Evolutionary conservation across 2,329 filamentous ascomycete genomes (phyloP).

Genomic region (Paecilomyces formosus): DNA sequence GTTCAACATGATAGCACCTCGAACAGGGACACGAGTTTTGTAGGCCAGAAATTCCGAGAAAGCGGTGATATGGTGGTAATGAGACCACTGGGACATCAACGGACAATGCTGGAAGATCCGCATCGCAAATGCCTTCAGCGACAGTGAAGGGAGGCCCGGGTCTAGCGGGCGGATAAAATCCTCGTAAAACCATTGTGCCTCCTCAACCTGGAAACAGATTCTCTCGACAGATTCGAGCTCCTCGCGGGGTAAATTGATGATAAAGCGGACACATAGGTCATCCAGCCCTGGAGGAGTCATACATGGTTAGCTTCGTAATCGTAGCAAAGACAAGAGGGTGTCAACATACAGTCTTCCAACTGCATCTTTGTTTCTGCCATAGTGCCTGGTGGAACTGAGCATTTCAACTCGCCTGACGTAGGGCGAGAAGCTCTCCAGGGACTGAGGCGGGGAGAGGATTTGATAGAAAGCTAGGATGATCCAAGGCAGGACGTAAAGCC

Average conservation of each 20-base stretch:
- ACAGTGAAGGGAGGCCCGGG: constrained; percentile 75
- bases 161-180: constrained; percentile 94
- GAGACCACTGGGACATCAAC: constrained; percentile 71
- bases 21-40: constrained; percentile 88
- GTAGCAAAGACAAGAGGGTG: neutral
- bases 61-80: constrained; percentile 69
- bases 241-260: constrained; percentile 89
- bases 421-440: constrained; percentile 16
- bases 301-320: constrained; percentile 14
- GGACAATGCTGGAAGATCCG: constrained; percentile 93
- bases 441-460: constrained; percentile 13
- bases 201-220: constrained; percentile 97
- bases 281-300: constrained; percentile 64
- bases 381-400: constrained; percentile 50
- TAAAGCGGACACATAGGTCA: constrained; percentile 95
- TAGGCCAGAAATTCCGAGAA: constrained; percentile 91
- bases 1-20: constrained; percentile 89
- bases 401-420: constrained; percentile 44
- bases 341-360: constrained; percentile 72
- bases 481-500: neutral
- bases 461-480: neutral
- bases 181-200: constrained; percentile 99
- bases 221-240: constrained; percentile 84
- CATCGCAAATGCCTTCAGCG: constrained; percentile 75
- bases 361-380: constrained; percentile 76